Evolutionary conservation across 1,139 yeast genomes (phyloP).

Genomic region (Entelexis paramagnoliae): DNA sequence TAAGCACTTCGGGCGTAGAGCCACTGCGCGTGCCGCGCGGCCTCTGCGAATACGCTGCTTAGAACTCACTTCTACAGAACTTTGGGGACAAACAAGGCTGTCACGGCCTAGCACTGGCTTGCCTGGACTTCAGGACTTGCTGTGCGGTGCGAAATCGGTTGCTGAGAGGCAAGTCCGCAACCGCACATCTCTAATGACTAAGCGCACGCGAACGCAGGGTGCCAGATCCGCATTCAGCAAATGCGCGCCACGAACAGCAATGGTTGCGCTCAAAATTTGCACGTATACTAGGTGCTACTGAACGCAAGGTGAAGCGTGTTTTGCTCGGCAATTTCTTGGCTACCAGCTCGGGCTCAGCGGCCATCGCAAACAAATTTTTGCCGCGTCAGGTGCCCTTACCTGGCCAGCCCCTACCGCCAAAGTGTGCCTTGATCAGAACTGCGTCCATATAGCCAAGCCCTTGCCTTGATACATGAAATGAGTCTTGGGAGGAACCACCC

Average conservation of each 20-base stretch:
- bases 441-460: neutral
- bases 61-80: too few relatives aligned
- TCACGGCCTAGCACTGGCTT: neutral
- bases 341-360: neutral
- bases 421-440: neutral
- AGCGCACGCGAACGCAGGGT: neutral
- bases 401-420: neutral
- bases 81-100: neutral
- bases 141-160: neutral
- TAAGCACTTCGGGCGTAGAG: neutral
- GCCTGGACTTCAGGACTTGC: neutral
- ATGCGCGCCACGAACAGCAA: neutral
- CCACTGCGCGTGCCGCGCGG: neutral
- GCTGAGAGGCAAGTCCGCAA: neutral
- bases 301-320: neutral
- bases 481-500: neutral
- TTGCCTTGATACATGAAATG: neutral
- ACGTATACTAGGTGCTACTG: too few relatives aligned
- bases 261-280: neutral
- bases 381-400: neutral
- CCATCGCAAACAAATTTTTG: neutral
- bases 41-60: too few relatives aligned
- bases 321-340: too few relatives aligned
- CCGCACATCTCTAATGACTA: neutral
- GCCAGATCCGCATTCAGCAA: neutral